Percentiles rank a stretch among this genome's conserved stretches.
phyloP scores from a whole-genome alignment of 2,329 filamentous ascomycete genomes.

The Leptographium radiaticola region DNA sequence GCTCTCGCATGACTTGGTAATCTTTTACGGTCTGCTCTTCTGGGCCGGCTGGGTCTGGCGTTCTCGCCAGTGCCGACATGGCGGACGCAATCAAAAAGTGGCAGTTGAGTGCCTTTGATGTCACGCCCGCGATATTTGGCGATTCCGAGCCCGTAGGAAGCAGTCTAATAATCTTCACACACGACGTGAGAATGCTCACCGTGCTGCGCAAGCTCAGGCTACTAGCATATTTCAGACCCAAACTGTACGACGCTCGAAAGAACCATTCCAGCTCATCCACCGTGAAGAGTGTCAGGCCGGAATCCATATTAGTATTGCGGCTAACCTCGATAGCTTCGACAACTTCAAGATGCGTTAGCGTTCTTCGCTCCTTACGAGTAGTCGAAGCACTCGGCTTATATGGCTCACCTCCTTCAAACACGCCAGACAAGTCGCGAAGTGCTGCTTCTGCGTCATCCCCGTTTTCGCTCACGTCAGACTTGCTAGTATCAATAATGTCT shows the following conservation, averaged over 20 bases:
- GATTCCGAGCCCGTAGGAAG: slow-evolving; percentile 34
- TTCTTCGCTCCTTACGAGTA: too few species aligned
- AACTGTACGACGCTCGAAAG: slow-evolving; percentile 67
- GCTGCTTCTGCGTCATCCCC: neutral
- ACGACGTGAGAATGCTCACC: slow-evolving; percentile 41
- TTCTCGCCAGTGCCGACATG: slow-evolving; percentile 36
- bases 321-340: slow-evolving; percentile 27
- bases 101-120: slow-evolving; percentile 52
- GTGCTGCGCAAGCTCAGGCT: slow-evolving; percentile 39
- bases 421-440: slow-evolving; percentile 12
- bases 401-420: slow-evolving; percentile 30
- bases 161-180: slow-evolving; percentile 35
- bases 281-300: slow-evolving; percentile 40
- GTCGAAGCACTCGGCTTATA: too few species aligned
- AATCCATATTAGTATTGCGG: slow-evolving; percentile 22
- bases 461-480: neutral
- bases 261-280: slow-evolving; percentile 69
- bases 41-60: slow-evolving; percentile 27
- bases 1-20: slow-evolving; percentile 48
- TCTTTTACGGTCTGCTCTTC: slow-evolving; percentile 39
- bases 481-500: slow-evolving; percentile 24
- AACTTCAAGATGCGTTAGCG: neutral
- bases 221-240: slow-evolving; percentile 49
- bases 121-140: slow-evolving; percentile 27
- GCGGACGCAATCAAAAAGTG: slow-evolving; percentile 51